A percentile compares a stretch with the other conserved stretches of the same genome.
Conservation (phyloP, 768 basidiomycete species). For the Leucosporidium creatinivorum region DNA sequence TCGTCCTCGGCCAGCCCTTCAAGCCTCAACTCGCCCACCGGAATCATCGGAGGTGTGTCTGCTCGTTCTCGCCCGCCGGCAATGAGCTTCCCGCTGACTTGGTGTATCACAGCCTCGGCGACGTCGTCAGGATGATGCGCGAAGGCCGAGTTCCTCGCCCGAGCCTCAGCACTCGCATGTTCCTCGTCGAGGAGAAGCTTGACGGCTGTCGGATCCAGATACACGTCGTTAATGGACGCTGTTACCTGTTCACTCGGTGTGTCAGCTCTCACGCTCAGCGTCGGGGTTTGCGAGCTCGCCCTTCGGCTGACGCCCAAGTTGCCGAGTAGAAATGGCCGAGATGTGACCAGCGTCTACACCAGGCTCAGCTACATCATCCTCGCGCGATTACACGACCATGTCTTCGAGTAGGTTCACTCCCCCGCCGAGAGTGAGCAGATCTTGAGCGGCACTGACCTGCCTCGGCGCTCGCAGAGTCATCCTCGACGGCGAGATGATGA, state of each 20-base stretch:
- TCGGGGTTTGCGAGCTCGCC: too few relatives aligned
- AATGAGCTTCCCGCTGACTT: too few relatives aligned
- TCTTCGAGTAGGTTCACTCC: slow-evolving; percentile 63
- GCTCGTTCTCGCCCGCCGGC: too few relatives aligned
- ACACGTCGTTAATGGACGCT: slow-evolving; percentile 74
- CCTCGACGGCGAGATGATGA: slow-evolving; percentile 95
- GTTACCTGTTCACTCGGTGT: slow-evolving; percentile 78
- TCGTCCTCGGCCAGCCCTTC: too few relatives aligned
- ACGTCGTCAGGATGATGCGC: too few relatives aligned
- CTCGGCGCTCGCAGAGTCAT: slow-evolving; percentile 57
- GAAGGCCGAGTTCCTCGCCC: too few relatives aligned
- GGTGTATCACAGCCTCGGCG: too few relatives aligned
- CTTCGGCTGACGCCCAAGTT: too few relatives aligned
- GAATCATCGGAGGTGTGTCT: too few relatives aligned
- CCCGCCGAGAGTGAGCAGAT: background rate
- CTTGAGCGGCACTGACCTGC: too few relatives aligned
- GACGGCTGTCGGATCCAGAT: slow-evolving; percentile 96
- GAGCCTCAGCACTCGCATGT: slow-evolving; percentile 42
- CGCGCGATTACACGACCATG: slow-evolving; percentile 61
- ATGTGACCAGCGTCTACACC: slow-evolving; percentile 54
- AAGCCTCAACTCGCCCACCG: too few relatives aligned
- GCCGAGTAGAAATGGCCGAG: slow-evolving; percentile 58
- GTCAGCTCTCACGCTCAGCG: slow-evolving; percentile 43
- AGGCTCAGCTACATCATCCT: slow-evolving; percentile 83
- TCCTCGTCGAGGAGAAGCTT: slow-evolving; percentile 92